phyloP scores from a whole-genome alignment of 2,329 filamentous ascomycete genomes.

The Claviceps sp. region DNA sequence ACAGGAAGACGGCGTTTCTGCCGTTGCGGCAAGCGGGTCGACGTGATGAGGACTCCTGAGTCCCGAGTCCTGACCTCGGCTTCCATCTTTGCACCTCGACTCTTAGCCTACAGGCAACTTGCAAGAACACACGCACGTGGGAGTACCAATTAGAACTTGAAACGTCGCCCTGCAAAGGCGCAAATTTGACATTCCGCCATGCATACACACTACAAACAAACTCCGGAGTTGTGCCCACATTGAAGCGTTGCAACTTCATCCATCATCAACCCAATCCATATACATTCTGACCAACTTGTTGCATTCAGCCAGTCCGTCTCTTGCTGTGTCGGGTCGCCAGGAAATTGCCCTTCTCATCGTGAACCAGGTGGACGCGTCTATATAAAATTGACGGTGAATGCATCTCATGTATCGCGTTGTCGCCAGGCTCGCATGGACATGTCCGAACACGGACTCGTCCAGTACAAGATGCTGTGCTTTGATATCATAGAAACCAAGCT shows the following conservation, averaged over 20 bases:
- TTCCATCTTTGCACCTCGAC: too few species aligned
- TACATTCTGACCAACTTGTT: background rate
- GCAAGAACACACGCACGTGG: background rate
- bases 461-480: conserved; percentile 4
- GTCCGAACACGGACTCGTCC: background rate
- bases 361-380: background rate
- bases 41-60: too few species aligned
- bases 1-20: too few species aligned
- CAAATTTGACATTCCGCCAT: background rate
- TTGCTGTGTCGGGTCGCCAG: background rate
- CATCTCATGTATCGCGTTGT: background rate
- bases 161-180: background rate
- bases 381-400: conserved; percentile 1
- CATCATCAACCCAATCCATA: background rate
- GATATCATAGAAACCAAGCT: conserved; percentile 2
- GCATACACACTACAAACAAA: background rate
- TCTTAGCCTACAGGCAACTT: background rate
- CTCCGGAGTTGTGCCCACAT: background rate
- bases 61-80: too few species aligned
- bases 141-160: background rate
- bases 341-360: background rate
- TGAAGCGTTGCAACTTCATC: conserved; percentile 1
- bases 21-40: too few species aligned
- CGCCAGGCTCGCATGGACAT: background rate
- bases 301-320: background rate